Percentiles rank a stretch among this genome's conserved stretches.
Evolutionary conservation across 2,329 filamentous ascomycete genomes (phyloP).

Genomic region (Pseudogymnoascus sp.): DNA sequence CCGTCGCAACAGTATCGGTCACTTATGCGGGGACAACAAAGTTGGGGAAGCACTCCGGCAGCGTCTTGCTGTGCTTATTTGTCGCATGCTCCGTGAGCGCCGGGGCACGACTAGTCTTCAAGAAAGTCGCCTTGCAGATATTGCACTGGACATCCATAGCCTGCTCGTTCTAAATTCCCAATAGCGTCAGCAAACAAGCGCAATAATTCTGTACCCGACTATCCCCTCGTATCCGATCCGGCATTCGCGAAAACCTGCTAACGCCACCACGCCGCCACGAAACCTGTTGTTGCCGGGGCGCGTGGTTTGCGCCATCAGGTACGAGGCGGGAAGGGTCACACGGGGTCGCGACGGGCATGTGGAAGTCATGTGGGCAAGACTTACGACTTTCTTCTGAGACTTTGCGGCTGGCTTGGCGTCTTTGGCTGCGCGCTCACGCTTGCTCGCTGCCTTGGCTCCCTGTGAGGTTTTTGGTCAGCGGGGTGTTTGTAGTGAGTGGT

Average conservation of each 20-base stretch:
- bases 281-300: not conserved
- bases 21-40: conserved; percentile 25
- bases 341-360: not conserved
- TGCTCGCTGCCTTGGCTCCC: conserved; percentile 61
- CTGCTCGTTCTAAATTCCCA: conserved; percentile 50
- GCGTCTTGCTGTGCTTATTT: conserved; percentile 69
- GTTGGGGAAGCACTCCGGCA: conserved; percentile 62
- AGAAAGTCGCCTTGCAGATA: conserved; percentile 69
- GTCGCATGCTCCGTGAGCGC: conserved; percentile 64
- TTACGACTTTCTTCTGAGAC: conserved; percentile 61
- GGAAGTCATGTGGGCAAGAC: conserved; percentile 26
- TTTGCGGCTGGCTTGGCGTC: conserved; percentile 48
- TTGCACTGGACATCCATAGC: conserved; percentile 71
- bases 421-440: conserved; percentile 65
- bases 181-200: no score
- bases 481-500: no score
- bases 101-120: conserved; percentile 66
- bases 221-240: no score
- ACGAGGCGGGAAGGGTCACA: not conserved
- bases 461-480: conserved; percentile 21
- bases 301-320: not conserved
- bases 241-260: no score
- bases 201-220: no score
- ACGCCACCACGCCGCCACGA: no score
- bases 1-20: no score